phyloP scores from a whole-genome alignment of 2,329 filamentous ascomycete species.

The Acephala macrosclerotiorum region DNA sequence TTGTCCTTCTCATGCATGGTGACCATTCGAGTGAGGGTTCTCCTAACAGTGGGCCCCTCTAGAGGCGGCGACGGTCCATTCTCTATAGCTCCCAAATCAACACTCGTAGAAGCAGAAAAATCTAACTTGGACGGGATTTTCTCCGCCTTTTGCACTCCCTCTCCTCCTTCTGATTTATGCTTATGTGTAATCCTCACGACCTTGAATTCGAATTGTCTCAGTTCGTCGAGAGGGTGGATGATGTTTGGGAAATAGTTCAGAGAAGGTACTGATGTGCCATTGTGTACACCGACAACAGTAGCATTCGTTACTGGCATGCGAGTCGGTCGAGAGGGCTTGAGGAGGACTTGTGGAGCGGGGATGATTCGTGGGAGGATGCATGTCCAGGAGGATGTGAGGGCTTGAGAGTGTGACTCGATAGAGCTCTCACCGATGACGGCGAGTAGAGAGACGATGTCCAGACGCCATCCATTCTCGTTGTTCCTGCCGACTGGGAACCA shows the following conservation, averaged over 20 bases:
- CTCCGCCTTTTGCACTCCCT: constrained; percentile 6
- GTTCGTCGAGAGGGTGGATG: constrained; percentile 61
- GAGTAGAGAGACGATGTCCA: constrained; percentile 68
- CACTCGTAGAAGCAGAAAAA: constrained; percentile 40
- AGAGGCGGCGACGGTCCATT: constrained; percentile 17
- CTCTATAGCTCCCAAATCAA: constrained; percentile 27
- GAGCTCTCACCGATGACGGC: constrained; percentile 68
- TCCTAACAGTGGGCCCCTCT: constrained; percentile 28
- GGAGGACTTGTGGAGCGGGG: constrained; percentile 67
- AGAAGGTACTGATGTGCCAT: constrained; percentile 59
- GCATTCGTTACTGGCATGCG: constrained; percentile 63
- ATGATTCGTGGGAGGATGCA: constrained; percentile 66
- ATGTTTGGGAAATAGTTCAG: constrained; percentile 70
- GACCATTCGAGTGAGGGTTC: constrained; percentile 29
- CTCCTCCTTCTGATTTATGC: constrained; percentile 8
- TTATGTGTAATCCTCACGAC: constrained; percentile 57
- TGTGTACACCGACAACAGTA: constrained; percentile 64
- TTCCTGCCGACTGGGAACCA: constrained; percentile 54
- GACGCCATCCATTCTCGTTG: constrained; percentile 54
- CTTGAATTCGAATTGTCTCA: constrained; percentile 56
- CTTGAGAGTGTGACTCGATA: constrained; percentile 64
- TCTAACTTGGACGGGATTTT: constrained; percentile 8
- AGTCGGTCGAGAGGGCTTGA: constrained; percentile 61
- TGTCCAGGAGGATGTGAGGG: constrained; percentile 63
- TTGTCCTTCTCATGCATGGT: constrained; percentile 46